Evolutionary conservation across 2,329 filamentous ascomycete species (phyloP), one percentile per base, ranked within the genome.

Genomic region (Didymella sp.): DNA sequence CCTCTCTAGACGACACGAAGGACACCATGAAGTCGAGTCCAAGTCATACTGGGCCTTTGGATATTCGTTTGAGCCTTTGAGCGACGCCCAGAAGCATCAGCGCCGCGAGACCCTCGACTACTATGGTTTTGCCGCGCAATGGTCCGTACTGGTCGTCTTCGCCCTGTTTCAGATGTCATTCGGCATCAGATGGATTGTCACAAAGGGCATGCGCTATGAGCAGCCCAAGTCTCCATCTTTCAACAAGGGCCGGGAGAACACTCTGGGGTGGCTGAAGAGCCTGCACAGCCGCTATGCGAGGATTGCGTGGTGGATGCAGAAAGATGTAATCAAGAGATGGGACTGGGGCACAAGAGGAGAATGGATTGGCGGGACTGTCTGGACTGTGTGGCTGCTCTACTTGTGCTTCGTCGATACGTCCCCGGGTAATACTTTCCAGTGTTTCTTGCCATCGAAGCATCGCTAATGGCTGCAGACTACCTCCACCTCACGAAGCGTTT

Each of bases 401-500:
- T 75, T 87, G 24, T 81, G 76, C 27, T 70, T 83, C 15, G 77
- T 78, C 61, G 76, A 80, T 33, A 85, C 84, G 31, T 82, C 81
- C 17, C 38, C 56, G 59, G 51, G 61, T 52, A 42, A 15, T 35
- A 31, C 19, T 11, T 2, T 24, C 12, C 19, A 13, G n/a, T 25
- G 11, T 25, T 15, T 9, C 31, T 22, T 40, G 17, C 37, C 24
- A n/a, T 9, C 19, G 21, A 41, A 15, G 2, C 1, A 6, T 41
- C 13, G 8, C 33, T 54, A 12, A 58, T 22, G 33, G 2, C 12
- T 15, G 6, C 47, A 86, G 85, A 88, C 70, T 88, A 87, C 54
- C 77, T 87, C 27, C 86, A 88, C 69, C 74, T 88, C 22, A 87
- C 86, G 22, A 87, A 87, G 73, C 81, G 85, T 5, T 79, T 88